Conservation (phyloP, 495 filamentous ascomycete species). For the Zalerion maritima region DNA sequence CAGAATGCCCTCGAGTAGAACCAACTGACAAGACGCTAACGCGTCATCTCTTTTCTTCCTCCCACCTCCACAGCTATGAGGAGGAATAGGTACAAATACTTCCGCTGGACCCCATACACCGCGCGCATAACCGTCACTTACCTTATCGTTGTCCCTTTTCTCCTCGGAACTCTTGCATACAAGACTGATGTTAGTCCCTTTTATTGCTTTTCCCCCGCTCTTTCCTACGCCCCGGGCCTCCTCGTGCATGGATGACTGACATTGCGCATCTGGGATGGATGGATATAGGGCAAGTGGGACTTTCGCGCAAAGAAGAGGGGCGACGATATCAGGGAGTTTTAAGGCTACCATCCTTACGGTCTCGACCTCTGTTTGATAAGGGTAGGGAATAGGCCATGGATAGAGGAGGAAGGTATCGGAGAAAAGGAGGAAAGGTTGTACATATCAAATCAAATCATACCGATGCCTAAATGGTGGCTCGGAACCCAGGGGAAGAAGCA, state of each 20-base stretch:
- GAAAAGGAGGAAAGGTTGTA: slow-evolving; percentile 4
- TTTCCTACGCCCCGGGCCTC: neutral
- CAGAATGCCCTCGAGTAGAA: too few relatives aligned
- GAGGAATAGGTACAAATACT: slow-evolving; percentile 82
- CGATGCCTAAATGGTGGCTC: slow-evolving; percentile 1
- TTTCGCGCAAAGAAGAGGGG: slow-evolving; percentile 76
- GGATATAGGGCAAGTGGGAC: slow-evolving; percentile 64
- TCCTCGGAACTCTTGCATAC: slow-evolving; percentile 56
- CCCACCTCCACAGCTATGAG: slow-evolving; percentile 60
- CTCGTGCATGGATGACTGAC: neutral
- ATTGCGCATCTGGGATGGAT: too few relatives aligned
- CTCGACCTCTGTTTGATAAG: too few relatives aligned
- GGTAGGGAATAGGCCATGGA: too few relatives aligned
- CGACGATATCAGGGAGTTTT: slow-evolving; percentile 66
- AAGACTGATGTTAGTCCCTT: slow-evolving; percentile 76
- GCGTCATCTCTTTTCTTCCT: too few relatives aligned
- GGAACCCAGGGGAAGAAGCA: neutral
- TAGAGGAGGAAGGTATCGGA: neutral
- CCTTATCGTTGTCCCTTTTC: slow-evolving; percentile 49
- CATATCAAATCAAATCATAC: slow-evolving; percentile 5
- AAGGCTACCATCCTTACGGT: slow-evolving; percentile 15
- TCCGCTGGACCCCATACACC: slow-evolving; percentile 77
- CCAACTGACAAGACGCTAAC: slow-evolving; percentile 9
- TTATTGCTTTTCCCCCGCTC: too few relatives aligned
- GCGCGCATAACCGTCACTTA: slow-evolving; percentile 66